These are phyloP conservation scores for Turnera subulata DNA, from an alignment of 345 rosid species.

Conservation along the genomic window DNA sequence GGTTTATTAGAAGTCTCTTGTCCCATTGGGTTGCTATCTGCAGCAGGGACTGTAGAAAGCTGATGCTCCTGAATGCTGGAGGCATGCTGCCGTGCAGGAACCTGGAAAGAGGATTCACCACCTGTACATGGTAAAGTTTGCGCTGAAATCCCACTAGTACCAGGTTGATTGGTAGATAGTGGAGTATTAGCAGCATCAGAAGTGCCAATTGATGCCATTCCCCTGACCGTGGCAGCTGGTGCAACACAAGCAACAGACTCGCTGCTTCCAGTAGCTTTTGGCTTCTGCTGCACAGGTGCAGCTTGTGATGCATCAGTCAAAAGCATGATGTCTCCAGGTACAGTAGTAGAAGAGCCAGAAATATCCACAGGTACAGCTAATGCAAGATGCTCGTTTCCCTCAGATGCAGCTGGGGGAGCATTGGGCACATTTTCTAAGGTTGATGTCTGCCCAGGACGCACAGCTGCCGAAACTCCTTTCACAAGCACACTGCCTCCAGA, in stretches of 20 bases:
- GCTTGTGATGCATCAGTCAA: slow-evolving; percentile 10
- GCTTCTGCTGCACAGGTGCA: slow-evolving; percentile 18
- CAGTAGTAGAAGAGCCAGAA: slow-evolving; percentile 15
- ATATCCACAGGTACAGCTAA: slow-evolving; percentile 12
- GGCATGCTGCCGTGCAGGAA: slow-evolving; percentile 15
- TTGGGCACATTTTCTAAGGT: slow-evolving; percentile 5
- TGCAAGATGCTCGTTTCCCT: slow-evolving; percentile 11
- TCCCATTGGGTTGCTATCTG: slow-evolving; percentile 14
- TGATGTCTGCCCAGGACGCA: slow-evolving; percentile 12
- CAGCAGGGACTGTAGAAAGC: slow-evolving; percentile 19
- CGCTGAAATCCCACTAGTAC: slow-evolving; percentile 22
- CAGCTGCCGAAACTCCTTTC: slow-evolving; percentile 6
- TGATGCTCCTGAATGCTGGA: slow-evolving; percentile 19
- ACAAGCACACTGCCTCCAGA: slow-evolving; percentile 13
- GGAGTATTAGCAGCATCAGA: slow-evolving; percentile 2
- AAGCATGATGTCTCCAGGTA: slow-evolving; percentile 17
- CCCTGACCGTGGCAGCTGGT: slow-evolving; percentile 1
- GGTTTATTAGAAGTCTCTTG: slow-evolving; percentile 19
- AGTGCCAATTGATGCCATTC: slow-evolving; percentile 6
- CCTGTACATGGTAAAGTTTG: slow-evolving; percentile 7
- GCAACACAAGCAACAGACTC: slow-evolving; percentile 2
- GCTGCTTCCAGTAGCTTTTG: slow-evolving; percentile 6
- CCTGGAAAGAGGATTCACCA: slow-evolving; percentile 6
- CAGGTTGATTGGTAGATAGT: slow-evolving; percentile 24
- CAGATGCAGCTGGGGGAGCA: slow-evolving; percentile 20